Evolutionary conservation across 2,329 filamentous ascomycete genomes (phyloP), one percentile per base, ranked within the genome.

Genomic region (Paecilomyces fulvus): DNA sequence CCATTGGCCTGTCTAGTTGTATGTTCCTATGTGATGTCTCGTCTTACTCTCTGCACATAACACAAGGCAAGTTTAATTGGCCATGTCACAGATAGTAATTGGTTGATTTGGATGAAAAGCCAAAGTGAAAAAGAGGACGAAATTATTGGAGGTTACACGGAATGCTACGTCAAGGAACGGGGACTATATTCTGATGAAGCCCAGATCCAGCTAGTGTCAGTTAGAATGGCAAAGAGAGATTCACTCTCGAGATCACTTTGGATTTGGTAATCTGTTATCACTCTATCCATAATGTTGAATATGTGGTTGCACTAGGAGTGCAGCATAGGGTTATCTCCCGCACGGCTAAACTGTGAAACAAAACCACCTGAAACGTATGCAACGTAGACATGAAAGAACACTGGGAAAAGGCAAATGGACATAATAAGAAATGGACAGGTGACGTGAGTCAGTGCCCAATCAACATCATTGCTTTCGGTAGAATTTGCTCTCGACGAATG

Each of bases 401-500:
- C 25, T 28, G 14, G 37, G 14, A 43, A n/a, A 43, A 17, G 3
- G 21, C 55, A 56, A 53, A 58, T 52, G 56, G 52, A 53, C 17
- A 50, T 20, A 37, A 33, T 17, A 53, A 7, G 21, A 59, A 51
- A 52, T 51, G 7, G 48, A 51, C 3, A 54, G 37, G 46, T 25
- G 54, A 46, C 4, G 6, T 52, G 12, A 51, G 28, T 43, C 57
- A 28, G 55, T 31, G 30, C 8, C 30, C 8, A 11, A 12, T 52
- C 49, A 17, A 50, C 43, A 61, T 46, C 50, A 53, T 37, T 66
- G 63, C 25, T 68, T 67, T 30, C 70, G 69, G 73, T 82, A 88
- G 73, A 95, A 96, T 74, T 89, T 91, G 65, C 81, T 84, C 53
- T 85, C 80, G 53, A 95, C 81, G 72, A 95, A 96, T 1, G 92